These are phyloP conservation scores for Stenogyne calaminthoides DNA, from an alignment of 305 asterid species.

Conservation along the genomic window DNA sequence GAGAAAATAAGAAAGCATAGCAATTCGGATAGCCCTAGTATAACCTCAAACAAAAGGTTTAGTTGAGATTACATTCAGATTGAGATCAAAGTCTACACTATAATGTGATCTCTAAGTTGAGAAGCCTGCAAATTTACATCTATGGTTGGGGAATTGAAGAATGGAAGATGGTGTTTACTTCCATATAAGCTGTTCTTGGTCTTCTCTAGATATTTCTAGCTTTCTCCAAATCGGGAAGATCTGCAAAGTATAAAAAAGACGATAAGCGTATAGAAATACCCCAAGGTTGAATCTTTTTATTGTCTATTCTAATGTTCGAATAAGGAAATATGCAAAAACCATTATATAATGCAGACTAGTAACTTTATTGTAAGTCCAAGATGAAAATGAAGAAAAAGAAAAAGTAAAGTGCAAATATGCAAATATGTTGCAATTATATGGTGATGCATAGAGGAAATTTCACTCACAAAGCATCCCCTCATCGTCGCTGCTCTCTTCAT, in stretches of 20 bases:
- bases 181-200: constrained; percentile 9
- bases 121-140: constrained; percentile 11
- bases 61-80: constrained; percentile 1
- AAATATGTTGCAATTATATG: not conserved
- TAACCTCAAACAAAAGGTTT: constrained; percentile 14
- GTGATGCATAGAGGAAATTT: constrained; percentile 13
- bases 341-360: not conserved
- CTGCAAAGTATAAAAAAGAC: constrained; percentile 41
- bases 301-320: not conserved
- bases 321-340: not conserved
- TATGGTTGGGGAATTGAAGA: constrained; percentile 1
- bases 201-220: constrained; percentile 43
- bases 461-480: constrained; percentile 96
- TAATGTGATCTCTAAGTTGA: constrained; percentile 24
- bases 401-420: constrained; percentile 1
- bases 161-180: constrained; percentile 5
- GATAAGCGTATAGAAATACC: constrained; percentile 14
- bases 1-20: not conserved
- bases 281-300: not conserved
- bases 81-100: constrained; percentile 28
- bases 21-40: not conserved
- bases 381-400: constrained; percentile 1
- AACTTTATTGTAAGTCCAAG: not conserved
- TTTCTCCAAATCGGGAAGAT: constrained; percentile 93
- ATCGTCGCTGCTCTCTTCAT: constrained; percentile 75